These are phyloP conservation scores for Ailanthus altissimus DNA, from an alignment of 345 rosid genomes.

Conservation along the genomic window DNA sequence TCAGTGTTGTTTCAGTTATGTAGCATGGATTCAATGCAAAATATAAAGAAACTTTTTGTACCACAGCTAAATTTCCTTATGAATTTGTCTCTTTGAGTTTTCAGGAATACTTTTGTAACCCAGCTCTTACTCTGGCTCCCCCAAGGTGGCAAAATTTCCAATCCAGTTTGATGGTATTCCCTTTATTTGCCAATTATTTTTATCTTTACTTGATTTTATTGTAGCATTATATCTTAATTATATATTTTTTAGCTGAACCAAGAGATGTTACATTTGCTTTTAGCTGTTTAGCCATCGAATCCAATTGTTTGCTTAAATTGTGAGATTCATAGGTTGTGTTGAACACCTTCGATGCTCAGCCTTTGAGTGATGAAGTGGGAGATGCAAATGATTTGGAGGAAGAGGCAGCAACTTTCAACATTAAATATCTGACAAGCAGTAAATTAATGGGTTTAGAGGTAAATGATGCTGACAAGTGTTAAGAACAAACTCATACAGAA, in stretches of 20 bases:
- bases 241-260: neutral
- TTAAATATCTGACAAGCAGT: constrained; percentile 96
- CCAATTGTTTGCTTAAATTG: constrained; percentile 20
- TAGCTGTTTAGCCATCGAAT: neutral
- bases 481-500: constrained; percentile 11
- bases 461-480: constrained; percentile 25
- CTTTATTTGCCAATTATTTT: constrained; percentile 12
- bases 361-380: constrained; percentile 96
- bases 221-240: neutral
- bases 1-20: neutral
- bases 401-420: constrained; percentile 87
- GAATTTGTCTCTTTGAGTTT: constrained; percentile 29
- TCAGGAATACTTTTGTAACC: constrained; percentile 91
- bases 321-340: constrained; percentile 70
- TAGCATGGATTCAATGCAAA: neutral
- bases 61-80: constrained; percentile 10
- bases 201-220: constrained; percentile 1
- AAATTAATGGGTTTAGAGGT: constrained; percentile 99
- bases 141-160: constrained; percentile 93
- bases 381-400: constrained; percentile 90
- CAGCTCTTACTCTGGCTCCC: constrained; percentile 63
- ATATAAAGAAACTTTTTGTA: constrained; percentile 7
- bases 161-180: constrained; percentile 71
- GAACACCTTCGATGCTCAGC: constrained; percentile 94
- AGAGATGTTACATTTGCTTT: neutral